Percentiles rank a stretch among this genome's conserved stretches.
Conservation (phyloP, 768 basidiomycete genomes). For the Phanerochaete carnosa region DNA sequence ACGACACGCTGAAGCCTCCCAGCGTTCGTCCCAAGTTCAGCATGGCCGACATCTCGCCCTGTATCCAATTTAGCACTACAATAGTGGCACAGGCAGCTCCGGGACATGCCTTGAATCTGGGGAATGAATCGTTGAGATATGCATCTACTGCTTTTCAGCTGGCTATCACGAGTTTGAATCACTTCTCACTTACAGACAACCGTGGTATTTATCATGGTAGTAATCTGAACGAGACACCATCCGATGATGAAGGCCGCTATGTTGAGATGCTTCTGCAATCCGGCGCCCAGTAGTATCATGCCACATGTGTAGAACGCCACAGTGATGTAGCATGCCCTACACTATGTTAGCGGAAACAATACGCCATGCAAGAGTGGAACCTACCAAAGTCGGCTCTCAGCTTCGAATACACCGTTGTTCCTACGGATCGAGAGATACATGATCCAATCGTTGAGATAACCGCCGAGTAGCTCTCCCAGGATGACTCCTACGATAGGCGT, state of each 20-base stretch:
- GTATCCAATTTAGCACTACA: background rate
- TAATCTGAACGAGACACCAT: slow-evolving; percentile 55
- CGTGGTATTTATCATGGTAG: slow-evolving; percentile 54
- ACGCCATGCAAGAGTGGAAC: slow-evolving; percentile 4
- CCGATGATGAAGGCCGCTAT: slow-evolving; percentile 52
- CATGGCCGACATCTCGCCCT: slow-evolving; percentile 63
- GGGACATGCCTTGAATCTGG: slow-evolving; percentile 32
- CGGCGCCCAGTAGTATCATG: slow-evolving; percentile 50
- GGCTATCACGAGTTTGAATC: too few species aligned
- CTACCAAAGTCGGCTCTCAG: slow-evolving; percentile 53
- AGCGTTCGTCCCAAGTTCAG: slow-evolving; percentile 54
- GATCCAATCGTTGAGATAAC: slow-evolving; percentile 45
- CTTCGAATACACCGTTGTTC: slow-evolving; percentile 45
- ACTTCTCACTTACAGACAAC: slow-evolving; percentile 41
- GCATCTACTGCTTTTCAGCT: slow-evolving; percentile 30
- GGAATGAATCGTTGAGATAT: slow-evolving; percentile 48
- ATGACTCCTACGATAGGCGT: slow-evolving; percentile 52
- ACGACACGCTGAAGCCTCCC: slow-evolving; percentile 64
- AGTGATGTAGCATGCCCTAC: slow-evolving; percentile 54
- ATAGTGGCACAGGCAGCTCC: background rate
- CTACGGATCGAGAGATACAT: slow-evolving; percentile 35
- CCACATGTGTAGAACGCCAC: slow-evolving; percentile 52
- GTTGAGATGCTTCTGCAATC: slow-evolving; percentile 45
- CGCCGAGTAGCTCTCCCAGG: slow-evolving; percentile 48
- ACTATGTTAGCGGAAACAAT: background rate